Evolutionary conservation across 768 basidiomycete genomes (phyloP), one percentile per base, ranked within the genome.

Genomic region (Boletus barrowsii): DNA sequence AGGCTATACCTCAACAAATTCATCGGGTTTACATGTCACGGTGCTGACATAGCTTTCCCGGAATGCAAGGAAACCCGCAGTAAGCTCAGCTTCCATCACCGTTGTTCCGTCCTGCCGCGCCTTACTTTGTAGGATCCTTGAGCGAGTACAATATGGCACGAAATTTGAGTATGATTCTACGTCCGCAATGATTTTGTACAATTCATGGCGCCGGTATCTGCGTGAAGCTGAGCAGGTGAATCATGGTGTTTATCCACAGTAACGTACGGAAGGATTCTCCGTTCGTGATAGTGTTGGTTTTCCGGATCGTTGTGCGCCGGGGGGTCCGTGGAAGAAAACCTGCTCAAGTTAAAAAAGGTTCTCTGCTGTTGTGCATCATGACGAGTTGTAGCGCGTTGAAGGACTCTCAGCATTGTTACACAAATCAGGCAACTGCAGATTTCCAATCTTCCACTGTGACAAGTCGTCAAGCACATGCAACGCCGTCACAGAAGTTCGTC

Each of bases 161-260:
- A 98, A 99, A 54, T 74, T 75, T 10, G 84, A 80, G 69, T 98
- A 99, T 3, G 90, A 89, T 15, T 77, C 83, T 26, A 98, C 88
- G 71, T 98, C 87, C 14, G 93, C 82, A 50, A 99, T 92, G 55
- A 98, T 72, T 9, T 83, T 74, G 72, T 95, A 98, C 4, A 98
- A 78, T 69, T 97, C 83, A 47, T 77, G 76, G 57, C 80, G 85
- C 17, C 76, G 79, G 66, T 95, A 98, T 40, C 95, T 97, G 60
- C 33, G 26, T 53, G 36, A 54, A 57, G 50, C 47, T 42, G 57
- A 51, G 46, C 42, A 24, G 47, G 55, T 44, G 55, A 56, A 54
- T 52, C 52, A 51, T 22, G 24, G 30, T n/a, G 36, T 46, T n/a
- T 11, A 57, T 46, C 17, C 33, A 44, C 39, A 43, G 22, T n/a